These are phyloP conservation scores for Ogataea saltuana DNA, from an alignment of 805 yeast genomes.

Conservation along the genomic window DNA sequence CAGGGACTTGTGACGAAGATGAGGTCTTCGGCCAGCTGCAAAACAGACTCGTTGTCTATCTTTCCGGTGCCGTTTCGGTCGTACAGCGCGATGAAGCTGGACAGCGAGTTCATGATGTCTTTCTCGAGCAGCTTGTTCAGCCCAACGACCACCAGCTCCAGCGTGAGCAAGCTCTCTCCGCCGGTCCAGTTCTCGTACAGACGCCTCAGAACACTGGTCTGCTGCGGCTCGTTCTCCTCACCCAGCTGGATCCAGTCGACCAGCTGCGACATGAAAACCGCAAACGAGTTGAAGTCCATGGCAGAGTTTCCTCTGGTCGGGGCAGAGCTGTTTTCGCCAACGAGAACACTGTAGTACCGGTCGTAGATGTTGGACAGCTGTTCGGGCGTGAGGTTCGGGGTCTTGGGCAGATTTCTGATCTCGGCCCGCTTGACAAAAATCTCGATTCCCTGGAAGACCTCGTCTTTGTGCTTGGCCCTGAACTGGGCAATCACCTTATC, in stretches of 20 bases:
- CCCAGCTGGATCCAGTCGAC: slow-evolving; percentile 69
- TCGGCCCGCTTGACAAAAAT: slow-evolving; percentile 91
- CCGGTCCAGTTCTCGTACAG: slow-evolving; percentile 72
- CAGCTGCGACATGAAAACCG: slow-evolving; percentile 71
- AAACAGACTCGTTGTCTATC: slow-evolving; percentile 74
- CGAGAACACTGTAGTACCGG: slow-evolving; percentile 71
- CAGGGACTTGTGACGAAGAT: slow-evolving; percentile 81
- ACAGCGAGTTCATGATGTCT: slow-evolving; percentile 76
- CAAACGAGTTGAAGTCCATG: slow-evolving; percentile 74
- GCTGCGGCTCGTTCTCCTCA: slow-evolving; percentile 33
- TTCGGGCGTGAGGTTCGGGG: slow-evolving; percentile 55
- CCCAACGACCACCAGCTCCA: slow-evolving; percentile 73
- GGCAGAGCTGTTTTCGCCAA: slow-evolving; percentile 58
- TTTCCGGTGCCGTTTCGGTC: slow-evolving; percentile 59
- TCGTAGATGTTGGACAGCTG: slow-evolving; percentile 79
- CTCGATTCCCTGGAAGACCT: slow-evolving; percentile 83
- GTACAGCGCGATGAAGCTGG: slow-evolving; percentile 77
- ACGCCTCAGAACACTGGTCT: slow-evolving; percentile 55
- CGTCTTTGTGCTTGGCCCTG: slow-evolving; percentile 68
- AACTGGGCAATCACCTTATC: slow-evolving; percentile 71
- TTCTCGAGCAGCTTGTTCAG: slow-evolving; percentile 65
- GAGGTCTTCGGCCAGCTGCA: slow-evolving; percentile 85
- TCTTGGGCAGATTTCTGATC: slow-evolving; percentile 78
- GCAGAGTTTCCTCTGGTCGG: slow-evolving; percentile 65
- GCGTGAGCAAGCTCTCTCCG: slow-evolving; percentile 57